phyloP scores from a whole-genome alignment of 352 stramenopile genomes.

The Phytophthora sp. region DNA sequence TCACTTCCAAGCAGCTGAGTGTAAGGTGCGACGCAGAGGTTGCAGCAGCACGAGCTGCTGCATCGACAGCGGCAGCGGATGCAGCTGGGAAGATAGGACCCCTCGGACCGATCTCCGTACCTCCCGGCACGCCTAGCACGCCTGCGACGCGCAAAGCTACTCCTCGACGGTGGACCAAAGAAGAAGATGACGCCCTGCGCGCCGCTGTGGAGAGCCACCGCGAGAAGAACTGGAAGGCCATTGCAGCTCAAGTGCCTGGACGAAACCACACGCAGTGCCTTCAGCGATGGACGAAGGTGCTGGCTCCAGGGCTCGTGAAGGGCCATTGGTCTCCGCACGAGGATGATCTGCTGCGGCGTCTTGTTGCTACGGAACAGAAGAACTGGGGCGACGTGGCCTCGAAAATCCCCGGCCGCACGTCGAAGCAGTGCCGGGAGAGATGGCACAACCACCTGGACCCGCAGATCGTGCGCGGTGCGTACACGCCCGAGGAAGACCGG shows the following conservation, averaged over 20 bases:
- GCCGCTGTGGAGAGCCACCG: conserved; percentile 86
- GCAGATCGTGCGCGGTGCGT: conserved; percentile 88
- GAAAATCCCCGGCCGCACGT: conserved; percentile 85
- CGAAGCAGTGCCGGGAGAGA: conserved; percentile 91
- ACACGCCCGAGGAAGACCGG: conserved; percentile 88
- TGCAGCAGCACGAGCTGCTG: conserved; percentile 41
- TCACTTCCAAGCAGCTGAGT: conserved; percentile 74
- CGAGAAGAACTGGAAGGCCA: conserved; percentile 94
- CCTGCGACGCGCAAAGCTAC: conserved; percentile 73
- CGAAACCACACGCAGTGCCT: conserved; percentile 93
- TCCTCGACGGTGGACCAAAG: conserved; percentile 84
- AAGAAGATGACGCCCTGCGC: conserved; percentile 89
- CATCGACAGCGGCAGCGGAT: conserved; percentile 10
- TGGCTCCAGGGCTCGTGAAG: conserved; percentile 88
- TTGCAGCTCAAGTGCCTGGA: conserved; percentile 84
- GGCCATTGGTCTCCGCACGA: conserved; percentile 92
- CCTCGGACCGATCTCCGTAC: conserved; percentile 25
- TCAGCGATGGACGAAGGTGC: conserved; percentile 92
- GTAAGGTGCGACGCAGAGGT: conserved; percentile 45
- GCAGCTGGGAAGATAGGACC: conserved; percentile 17
- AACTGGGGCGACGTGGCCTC: conserved; percentile 90
- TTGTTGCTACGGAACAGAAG: conserved; percentile 86
- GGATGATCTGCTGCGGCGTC: conserved; percentile 75
- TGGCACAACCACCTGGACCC: conserved; percentile 92
- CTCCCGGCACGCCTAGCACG: conserved; percentile 25